Evolutionary conservation across 2,329 filamentous ascomycete genomes (phyloP).

Genomic region (Penicillium nordicum): DNA sequence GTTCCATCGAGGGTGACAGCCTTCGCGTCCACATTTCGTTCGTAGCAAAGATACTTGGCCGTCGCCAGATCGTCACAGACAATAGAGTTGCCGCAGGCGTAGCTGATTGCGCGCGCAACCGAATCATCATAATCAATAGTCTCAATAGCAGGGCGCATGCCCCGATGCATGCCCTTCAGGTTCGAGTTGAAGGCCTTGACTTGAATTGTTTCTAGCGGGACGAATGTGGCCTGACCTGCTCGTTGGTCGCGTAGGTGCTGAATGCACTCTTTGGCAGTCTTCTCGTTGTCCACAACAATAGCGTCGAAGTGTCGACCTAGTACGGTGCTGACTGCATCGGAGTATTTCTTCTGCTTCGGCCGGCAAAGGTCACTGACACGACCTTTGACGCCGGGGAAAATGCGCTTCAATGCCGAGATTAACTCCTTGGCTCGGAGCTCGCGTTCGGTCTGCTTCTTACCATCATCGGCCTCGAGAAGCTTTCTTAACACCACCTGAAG

Average conservation of each 20-base stretch:
- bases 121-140: constrained; percentile 89
- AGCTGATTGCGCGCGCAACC: constrained; percentile 87
- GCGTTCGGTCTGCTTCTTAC: constrained; percentile 77
- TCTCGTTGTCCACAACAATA: constrained; percentile 91
- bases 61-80: constrained; percentile 85
- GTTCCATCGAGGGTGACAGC: constrained; percentile 93
- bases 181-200: constrained; percentile 87
- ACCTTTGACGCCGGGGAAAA: constrained; percentile 88
- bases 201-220: constrained; percentile 95
- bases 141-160: constrained; percentile 84
- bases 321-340: constrained; percentile 87
- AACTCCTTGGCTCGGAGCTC: constrained; percentile 78
- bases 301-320: constrained; percentile 91
- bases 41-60: constrained; percentile 86
- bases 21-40: constrained; percentile 80
- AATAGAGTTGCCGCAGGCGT: constrained; percentile 90
- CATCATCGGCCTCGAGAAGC: constrained; percentile 80
- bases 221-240: constrained; percentile 84
- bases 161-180: constrained; percentile 81
- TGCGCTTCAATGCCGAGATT: constrained; percentile 79
- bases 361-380: constrained; percentile 88
- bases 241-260: constrained; percentile 89
- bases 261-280: constrained; percentile 89
- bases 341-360: constrained; percentile 95
- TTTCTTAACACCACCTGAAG: constrained; percentile 76